Evolutionary conservation across 495 filamentous ascomycete species (phyloP).

Genomic region (Daldinia bambusicola): DNA sequence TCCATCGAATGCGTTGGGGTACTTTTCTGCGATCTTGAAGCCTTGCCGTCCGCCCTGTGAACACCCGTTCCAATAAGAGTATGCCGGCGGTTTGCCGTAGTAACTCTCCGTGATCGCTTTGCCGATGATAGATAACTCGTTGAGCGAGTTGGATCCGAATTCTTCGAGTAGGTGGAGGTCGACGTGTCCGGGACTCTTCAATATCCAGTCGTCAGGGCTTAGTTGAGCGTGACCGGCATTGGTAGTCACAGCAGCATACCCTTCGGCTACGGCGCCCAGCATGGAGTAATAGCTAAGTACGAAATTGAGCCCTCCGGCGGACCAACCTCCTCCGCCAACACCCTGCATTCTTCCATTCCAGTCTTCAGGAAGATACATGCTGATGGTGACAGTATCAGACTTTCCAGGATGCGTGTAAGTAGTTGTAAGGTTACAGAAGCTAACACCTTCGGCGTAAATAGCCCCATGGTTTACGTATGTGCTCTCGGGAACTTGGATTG

Average conservation of each 20-base stretch:
- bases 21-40: conserved; percentile 54
- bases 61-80: conserved; percentile 59
- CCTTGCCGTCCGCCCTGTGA: conserved; percentile 58
- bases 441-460: conserved; percentile 38
- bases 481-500: conserved; percentile 18
- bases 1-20: conserved; percentile 55
- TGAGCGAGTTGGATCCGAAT: conserved; percentile 48
- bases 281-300: conserved; percentile 39
- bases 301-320: conserved; percentile 40
- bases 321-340: conserved; percentile 59
- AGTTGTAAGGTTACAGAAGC: conserved; percentile 57
- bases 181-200: conserved; percentile 53
- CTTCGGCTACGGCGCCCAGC: conserved; percentile 47
- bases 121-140: conserved; percentile 47
- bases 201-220: conserved; percentile 50
- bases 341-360: conserved; percentile 60
- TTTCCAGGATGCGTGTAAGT: conserved; percentile 55
- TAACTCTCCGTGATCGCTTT: conserved; percentile 47
- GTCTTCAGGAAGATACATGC: conserved; percentile 52
- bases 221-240: conserved; percentile 53
- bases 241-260: conserved; percentile 54
- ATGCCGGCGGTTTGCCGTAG: conserved; percentile 50
- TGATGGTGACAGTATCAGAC: conserved; percentile 51
- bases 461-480: conserved; percentile 29
- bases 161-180: conserved; percentile 49